Conservation (phyloP, 2,329 filamentous ascomycete genomes). For the Monilinia fructigena region DNA sequence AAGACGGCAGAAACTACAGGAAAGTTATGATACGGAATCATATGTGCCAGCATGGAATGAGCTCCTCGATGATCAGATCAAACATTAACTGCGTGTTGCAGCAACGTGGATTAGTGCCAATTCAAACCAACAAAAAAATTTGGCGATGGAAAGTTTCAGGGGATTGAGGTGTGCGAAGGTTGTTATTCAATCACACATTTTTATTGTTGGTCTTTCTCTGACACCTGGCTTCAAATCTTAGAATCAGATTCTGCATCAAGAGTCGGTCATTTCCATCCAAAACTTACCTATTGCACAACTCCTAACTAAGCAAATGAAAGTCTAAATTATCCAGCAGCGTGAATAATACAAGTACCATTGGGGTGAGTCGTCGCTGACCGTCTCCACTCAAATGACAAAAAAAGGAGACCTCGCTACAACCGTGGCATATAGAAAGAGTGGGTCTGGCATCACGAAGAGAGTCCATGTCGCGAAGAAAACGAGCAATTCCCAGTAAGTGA, state of each 20-base stretch:
- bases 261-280: neutral
- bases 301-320: neutral
- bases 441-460: neutral
- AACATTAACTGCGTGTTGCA: neutral
- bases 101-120: neutral
- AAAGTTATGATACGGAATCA: neutral
- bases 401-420: constrained; percentile 9
- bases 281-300: too few species aligned
- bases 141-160: neutral
- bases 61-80: constrained; percentile 1
- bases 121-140: neutral
- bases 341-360: neutral
- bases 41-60: neutral
- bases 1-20: neutral
- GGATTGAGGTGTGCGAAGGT: neutral
- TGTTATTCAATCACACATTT: too few species aligned
- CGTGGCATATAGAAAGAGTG: constrained; percentile 3
- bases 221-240: neutral
- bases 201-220: neutral
- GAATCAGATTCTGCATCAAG: neutral
- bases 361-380: neutral
- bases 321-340: neutral
- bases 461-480: constrained; percentile 3
- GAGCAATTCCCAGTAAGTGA: neutral
- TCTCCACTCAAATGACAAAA: too few species aligned